These are phyloP conservation scores for Pichia paraexigua DNA, from an alignment of 805 yeast species.

Conservation along the genomic window DNA sequence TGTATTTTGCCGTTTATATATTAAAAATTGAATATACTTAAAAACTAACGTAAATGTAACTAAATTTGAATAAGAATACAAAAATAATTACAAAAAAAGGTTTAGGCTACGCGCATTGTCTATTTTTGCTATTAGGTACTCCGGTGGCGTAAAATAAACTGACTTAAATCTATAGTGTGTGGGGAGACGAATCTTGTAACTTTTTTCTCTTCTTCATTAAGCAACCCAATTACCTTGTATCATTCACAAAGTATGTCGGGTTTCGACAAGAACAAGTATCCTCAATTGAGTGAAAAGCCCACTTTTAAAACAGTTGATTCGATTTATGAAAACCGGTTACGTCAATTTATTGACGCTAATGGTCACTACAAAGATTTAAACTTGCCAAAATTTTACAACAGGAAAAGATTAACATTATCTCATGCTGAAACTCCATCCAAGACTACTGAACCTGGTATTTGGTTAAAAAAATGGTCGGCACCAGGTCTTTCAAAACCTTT, in stretches of 20 bases:
- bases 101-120: no score
- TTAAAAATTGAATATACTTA: no score
- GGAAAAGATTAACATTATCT: constrained; percentile 33
- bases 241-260: neutral
- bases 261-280: constrained; percentile 19
- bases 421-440: constrained; percentile 27
- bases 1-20: neutral
- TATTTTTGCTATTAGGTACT: no score
- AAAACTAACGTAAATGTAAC: no score
- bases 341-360: constrained; percentile 70
- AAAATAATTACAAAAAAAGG: no score
- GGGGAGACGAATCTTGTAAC: no score
- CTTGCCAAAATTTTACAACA: constrained; percentile 74
- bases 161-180: no score
- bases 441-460: constrained; percentile 32
- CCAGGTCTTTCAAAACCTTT: constrained; percentile 61
- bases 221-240: neutral
- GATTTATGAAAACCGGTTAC: constrained; percentile 61
- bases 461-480: constrained; percentile 62
- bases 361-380: constrained; percentile 70
- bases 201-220: no score
- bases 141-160: no score
- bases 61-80: no score
- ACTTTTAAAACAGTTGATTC: constrained; percentile 70
- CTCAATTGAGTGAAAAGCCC: constrained; percentile 43